Conservation (phyloP, 2,329 filamentous ascomycete genomes). For the Daldinia sp. region DNA sequence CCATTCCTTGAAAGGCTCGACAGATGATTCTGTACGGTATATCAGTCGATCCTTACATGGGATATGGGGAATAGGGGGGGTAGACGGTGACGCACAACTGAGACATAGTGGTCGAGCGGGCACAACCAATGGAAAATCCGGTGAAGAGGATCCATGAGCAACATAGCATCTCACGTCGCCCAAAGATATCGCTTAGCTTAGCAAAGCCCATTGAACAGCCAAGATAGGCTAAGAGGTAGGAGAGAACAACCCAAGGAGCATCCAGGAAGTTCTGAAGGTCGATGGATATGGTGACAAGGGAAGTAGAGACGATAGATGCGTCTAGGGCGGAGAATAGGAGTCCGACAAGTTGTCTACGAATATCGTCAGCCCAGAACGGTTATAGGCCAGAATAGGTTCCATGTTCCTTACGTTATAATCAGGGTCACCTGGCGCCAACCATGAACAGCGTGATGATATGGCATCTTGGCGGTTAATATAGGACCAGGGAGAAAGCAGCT, state of each 20-base stretch:
- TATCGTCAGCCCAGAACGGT: constrained; percentile 31
- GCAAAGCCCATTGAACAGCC: constrained; percentile 69
- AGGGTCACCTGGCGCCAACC: constrained; percentile 51
- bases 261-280: constrained; percentile 65
- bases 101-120: constrained; percentile 62
- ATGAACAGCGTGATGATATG: constrained; percentile 38
- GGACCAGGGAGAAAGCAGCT: too few species aligned
- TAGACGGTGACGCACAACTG: constrained; percentile 58
- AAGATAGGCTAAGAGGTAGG: constrained; percentile 69
- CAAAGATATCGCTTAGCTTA: constrained; percentile 71
- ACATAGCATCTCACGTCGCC: constrained; percentile 63
- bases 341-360: constrained; percentile 61
- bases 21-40: constrained; percentile 63
- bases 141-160: constrained; percentile 67
- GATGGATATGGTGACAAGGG: constrained; percentile 67
- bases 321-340: constrained; percentile 69
- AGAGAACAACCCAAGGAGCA: constrained; percentile 67
- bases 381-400: constrained; percentile 43
- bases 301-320: constrained; percentile 69
- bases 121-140: constrained; percentile 68
- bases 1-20: constrained; percentile 70
- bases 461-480: constrained; percentile 27
- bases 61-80: not conserved
- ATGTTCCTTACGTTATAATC: constrained; percentile 52
- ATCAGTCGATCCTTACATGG: constrained; percentile 21